Evolutionary conservation across 805 yeast species (phyloP).

Genomic region (Scheffersomyces spartinae): DNA sequence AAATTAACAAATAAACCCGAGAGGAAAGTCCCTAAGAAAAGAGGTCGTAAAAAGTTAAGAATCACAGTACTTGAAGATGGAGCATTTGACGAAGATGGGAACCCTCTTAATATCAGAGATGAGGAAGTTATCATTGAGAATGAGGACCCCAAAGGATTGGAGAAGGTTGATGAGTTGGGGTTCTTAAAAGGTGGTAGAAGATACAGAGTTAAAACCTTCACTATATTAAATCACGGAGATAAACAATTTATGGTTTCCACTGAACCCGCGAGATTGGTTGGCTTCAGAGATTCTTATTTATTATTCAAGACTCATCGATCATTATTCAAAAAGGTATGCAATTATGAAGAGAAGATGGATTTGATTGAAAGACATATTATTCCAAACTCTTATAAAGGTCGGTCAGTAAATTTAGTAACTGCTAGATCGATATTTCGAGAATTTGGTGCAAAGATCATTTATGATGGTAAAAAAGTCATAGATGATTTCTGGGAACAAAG

Average conservation of each 20-base stretch:
- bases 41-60: constrained; percentile 23
- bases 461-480: constrained; percentile 64
- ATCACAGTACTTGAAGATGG: constrained; percentile 13
- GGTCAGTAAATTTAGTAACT: constrained; percentile 81
- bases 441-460: constrained; percentile 78
- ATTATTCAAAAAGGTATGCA: constrained; percentile 60
- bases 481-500: constrained; percentile 83
- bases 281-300: constrained; percentile 84
- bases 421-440: constrained; percentile 85
- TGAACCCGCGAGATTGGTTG: constrained; percentile 92
- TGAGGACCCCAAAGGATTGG: constrained; percentile 69
- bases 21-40: constrained; percentile 21
- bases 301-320: constrained; percentile 78
- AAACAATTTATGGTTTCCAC: constrained; percentile 82
- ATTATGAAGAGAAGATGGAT: constrained; percentile 72
- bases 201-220: constrained; percentile 62
- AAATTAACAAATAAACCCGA: constrained; percentile 5
- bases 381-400: constrained; percentile 84
- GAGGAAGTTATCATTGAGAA: constrained; percentile 69
- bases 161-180: constrained; percentile 60
- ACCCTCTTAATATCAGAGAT: constrained; percentile 47
- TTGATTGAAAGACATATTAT: constrained; percentile 69
- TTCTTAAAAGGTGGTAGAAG: constrained; percentile 59
- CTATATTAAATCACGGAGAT: constrained; percentile 53
- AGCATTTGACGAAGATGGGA: constrained; percentile 53